Evolutionary conservation across 2,329 filamentous ascomycete genomes (phyloP), one percentile per base, ranked within the genome.

Genomic region (Pseudonectria buxi): DNA sequence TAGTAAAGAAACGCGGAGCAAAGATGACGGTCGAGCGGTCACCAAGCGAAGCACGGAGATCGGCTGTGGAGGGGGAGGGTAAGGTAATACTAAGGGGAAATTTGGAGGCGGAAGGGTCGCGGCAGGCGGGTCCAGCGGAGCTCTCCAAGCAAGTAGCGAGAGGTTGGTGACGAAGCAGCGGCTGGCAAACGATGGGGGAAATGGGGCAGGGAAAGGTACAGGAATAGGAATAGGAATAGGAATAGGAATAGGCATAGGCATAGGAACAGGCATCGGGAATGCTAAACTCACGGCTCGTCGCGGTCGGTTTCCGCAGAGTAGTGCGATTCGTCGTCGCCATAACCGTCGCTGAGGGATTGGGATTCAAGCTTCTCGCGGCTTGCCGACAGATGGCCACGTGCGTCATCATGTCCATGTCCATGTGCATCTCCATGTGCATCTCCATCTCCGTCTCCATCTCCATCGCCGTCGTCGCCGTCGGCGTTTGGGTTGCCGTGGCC

Each of bases 311-410:
- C 55, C 30, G 55, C 57, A 18, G 57, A 57, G 13, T 51, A 56
- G 40, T 60, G 56, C 41, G 42, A 43, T 30, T 59, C 49, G 25
- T 61, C 58, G 16, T 59, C 56, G 58, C 59, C 27, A 50, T 45
- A 26, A 55, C 45, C 27, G 45, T 46, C 28, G 48, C 45, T 18
- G 59, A 61, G 16, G 35, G 47, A 53, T 35, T 62, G 59, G 50
- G 56, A 59, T 26, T 55, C 56, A 44, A 58, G 56, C 55, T 62
- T 61, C 41, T 54, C 65, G 50, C 45, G 65, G 56, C 50, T 69
- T 50, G 43, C 59, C 54, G 45, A 59, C 46, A 49, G 63, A 54
- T 34, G 49, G 26, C 49, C 46, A 41, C 50, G 53, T 42, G 59
- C 48, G 43, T 59, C 51, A 45, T 51, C 33, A 40, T n/a, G n/a